Evolutionary conservation across 805 yeast species (phyloP), one percentile per base, ranked within the genome.

Genomic region (Cyberlindnera maclurae): DNA sequence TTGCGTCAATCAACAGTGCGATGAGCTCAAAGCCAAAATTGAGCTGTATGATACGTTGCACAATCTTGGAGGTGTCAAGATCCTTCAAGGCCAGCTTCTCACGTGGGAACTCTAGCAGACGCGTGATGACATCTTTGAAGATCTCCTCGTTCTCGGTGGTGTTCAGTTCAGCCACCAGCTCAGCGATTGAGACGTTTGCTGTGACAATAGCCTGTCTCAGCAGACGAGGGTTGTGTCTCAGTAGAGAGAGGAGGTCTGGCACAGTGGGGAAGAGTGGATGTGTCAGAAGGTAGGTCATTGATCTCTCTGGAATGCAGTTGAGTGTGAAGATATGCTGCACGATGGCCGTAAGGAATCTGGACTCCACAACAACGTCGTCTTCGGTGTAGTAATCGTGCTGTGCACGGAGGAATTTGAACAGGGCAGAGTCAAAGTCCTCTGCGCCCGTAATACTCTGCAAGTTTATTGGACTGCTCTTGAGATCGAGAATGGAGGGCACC

Each of bases 201-300:
- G 93, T 79, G 12, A 80, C 83, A 36, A 87, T 73, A 1, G 94
- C 90, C 58, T 84, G 95, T 60, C 87, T 77, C 58, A 82, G 70
- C 41, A 88, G 67, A 43, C 82, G 73, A 28, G 86, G 79, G 42
- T 72, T 67, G 10, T 71, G 60, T 33, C 70, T 68, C 20, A 86
- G 63, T 29, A 62, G 64, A 12, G 65, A 54, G 32, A 90, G 60
- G 33, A 89, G 57, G 2, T 77, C 78, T 4, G 63, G 59, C 9
- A 85, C 67, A 43, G 68, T 72, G 9, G 97, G 96, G 60, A 82
- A 88, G 15, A 86, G 63, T 13, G 96, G 96, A 63, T 90, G 95
- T 3, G 96, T 83, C 45, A 90, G 67, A 26, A 89, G 67, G 54
- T 85, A 89, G 1, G 82, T 73, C 34, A 86, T 59, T 3, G 87